These are phyloP conservation scores for Pleurotus giganteus DNA, from an alignment of 768 basidiomycete species.

Conservation along the genomic window DNA sequence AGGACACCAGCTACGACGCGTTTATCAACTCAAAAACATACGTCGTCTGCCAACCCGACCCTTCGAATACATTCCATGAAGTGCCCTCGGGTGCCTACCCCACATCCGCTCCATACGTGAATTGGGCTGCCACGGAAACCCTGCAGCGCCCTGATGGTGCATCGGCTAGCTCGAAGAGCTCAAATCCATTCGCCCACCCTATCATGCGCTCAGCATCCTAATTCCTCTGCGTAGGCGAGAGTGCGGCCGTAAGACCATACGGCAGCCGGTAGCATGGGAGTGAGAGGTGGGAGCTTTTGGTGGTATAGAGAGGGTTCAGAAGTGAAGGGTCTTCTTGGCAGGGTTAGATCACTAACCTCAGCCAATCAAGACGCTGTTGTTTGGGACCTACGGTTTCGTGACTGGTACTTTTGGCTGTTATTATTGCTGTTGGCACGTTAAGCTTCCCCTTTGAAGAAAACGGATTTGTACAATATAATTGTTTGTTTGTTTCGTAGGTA, in stretches of 20 bases:
- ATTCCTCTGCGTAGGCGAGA: constrained; percentile 43
- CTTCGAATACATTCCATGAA: constrained; percentile 55
- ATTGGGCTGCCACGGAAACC: constrained; percentile 38
- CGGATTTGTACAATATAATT: no score
- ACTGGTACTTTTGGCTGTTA: no score
- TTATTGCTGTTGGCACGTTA: no score
- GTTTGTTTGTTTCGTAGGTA: no score
- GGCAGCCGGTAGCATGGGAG: constrained; percentile 46
- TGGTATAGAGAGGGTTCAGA: constrained; percentile 23
- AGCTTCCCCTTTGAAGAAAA: no score
- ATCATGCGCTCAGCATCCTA: constrained; percentile 41
- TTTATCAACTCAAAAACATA: constrained; percentile 56
- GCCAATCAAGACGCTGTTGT: no score
- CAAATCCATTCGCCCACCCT: constrained; percentile 37
- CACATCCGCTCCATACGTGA: constrained; percentile 43
- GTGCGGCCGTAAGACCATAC: constrained; percentile 41
- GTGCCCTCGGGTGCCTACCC: constrained; percentile 75
- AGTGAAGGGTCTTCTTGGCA: no score
- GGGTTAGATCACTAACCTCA: no score
- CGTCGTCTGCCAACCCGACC: constrained; percentile 73
- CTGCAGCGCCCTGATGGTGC: constrained; percentile 28
- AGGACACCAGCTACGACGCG: constrained; percentile 46
- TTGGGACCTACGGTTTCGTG: no score
- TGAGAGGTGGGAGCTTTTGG: constrained; percentile 38
- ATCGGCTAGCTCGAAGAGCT: constrained; percentile 42